Evolutionary conservation across 176 grass and related monocot species (phyloP).

Genomic region (Lolium multiflorum): DNA sequence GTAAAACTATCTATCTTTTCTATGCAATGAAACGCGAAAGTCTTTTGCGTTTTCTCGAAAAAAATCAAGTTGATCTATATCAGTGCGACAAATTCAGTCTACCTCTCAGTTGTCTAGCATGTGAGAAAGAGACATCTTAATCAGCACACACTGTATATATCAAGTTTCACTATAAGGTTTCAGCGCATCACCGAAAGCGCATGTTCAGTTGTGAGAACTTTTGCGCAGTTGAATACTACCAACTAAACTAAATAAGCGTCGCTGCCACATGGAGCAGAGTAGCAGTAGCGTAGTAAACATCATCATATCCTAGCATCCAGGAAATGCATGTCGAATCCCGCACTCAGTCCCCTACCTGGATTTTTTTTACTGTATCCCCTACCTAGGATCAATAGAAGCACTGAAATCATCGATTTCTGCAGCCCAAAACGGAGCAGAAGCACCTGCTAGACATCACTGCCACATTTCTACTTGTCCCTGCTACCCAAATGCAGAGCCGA

Average conservation of each 20-base stretch:
- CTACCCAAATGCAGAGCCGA: background rate
- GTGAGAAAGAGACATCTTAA: background rate
- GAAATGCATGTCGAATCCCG: background rate
- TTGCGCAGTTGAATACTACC: background rate
- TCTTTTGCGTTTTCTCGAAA: too few species aligned
- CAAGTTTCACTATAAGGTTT: background rate
- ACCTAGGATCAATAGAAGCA: background rate
- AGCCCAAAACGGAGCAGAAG: background rate
- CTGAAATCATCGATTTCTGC: background rate
- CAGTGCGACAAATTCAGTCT: background rate
- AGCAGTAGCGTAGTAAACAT: background rate
- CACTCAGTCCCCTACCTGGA: background rate
- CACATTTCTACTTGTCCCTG: background rate
- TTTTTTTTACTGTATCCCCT: too few species aligned
- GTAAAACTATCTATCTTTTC: too few species aligned
- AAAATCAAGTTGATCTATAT: too few species aligned
- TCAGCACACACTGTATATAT: too few species aligned
- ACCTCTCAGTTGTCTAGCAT: background rate
- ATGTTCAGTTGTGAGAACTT: background rate
- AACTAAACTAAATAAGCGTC: background rate
- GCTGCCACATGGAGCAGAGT: background rate
- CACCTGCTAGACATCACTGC: background rate
- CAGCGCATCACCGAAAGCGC: background rate
- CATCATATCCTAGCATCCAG: background rate
- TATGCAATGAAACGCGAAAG: too few species aligned